Base-by-base conservation (phyloP, 2,329 filamentous ascomycete species). In the Ceratocystis eucalypticola region DNA sequence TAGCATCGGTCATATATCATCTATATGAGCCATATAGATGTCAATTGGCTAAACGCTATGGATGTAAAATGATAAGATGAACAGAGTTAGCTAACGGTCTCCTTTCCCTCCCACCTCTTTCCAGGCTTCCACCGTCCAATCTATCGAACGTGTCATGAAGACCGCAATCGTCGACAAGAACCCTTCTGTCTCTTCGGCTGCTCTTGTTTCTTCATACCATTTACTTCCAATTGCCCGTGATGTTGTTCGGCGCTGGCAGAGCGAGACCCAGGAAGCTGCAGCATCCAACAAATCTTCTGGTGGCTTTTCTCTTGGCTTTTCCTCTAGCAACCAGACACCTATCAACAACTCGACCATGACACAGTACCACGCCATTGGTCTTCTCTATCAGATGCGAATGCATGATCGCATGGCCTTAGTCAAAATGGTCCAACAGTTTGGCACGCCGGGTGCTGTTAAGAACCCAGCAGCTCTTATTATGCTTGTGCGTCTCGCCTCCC, bases 361-460 rank as follows among this genome's bases (percentile, higher is more conserved):
- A 67, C 94, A 99, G 76, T 99, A 99, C 77, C 94, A 99, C 76
- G 94, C 94, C 70, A 96, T 99, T 78, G 94, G 94, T 70, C 84
- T 99, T 65, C 79, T 99, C 57, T 99, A 97, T 76, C 93, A 97
- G 78, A 97, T 97, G 91, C 88, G 94, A 73, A 88, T 88, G 72
- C 92, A 96, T 76, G 94, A 99, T 76, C 86, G 94, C 72, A 99
- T 99, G 94, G 92, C 94, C 25, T 79, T 99, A 72, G 93, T 97
- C 69, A 99, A 99, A 83, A 97, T 99, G 94, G 93, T 99, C n/a
- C 94, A 99, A 79, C 94, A 99, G 76, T 97, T 96, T 75, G 91
- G 91, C 64, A 87, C 88, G 65, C 85, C 91, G 17, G 94, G 94
- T 67, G 91, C 91, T 10, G 88, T 97, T 69, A 97, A 96, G 85